Conservation (phyloP, 345 rosid genomes). For the Aethionema arabicum region DNA sequence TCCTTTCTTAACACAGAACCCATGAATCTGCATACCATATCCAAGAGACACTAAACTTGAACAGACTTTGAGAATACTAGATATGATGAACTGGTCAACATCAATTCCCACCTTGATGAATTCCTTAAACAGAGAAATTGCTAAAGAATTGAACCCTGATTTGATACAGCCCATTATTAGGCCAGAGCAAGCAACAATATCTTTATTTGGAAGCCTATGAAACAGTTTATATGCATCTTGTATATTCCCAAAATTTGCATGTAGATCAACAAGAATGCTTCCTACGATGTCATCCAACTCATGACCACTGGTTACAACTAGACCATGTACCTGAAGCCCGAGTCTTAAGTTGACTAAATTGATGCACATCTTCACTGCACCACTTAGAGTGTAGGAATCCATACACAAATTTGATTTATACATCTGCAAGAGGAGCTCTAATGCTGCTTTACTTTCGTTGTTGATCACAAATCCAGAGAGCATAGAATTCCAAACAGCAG, state of each 20-base stretch:
- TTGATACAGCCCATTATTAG: constrained; percentile 55
- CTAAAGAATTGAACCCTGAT: constrained; percentile 42
- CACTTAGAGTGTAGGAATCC: constrained; percentile 64
- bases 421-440: constrained; percentile 44
- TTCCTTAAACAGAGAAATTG: constrained; percentile 49
- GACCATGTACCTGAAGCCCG: constrained; percentile 65
- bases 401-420: constrained; percentile 40
- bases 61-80: constrained; percentile 57
- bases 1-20: constrained; percentile 56
- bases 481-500: constrained; percentile 62
- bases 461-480: constrained; percentile 57
- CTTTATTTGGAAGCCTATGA: constrained; percentile 53
- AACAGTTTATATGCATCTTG: constrained; percentile 44
- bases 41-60: constrained; percentile 56
- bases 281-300: constrained; percentile 61
- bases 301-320: constrained; percentile 51
- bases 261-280: constrained; percentile 59
- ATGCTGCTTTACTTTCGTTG: constrained; percentile 47
- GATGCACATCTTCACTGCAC: constrained; percentile 59
- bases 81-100: constrained; percentile 53
- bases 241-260: constrained; percentile 50
- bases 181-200: constrained; percentile 63
- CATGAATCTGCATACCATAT: constrained; percentile 61
- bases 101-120: constrained; percentile 42
- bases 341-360: constrained; percentile 48